Percentiles rank a stretch among this genome's conserved stretches.
phyloP scores from a whole-genome alignment of 495 filamentous ascomycete genomes.

The Aspergillus haitiensis region DNA sequence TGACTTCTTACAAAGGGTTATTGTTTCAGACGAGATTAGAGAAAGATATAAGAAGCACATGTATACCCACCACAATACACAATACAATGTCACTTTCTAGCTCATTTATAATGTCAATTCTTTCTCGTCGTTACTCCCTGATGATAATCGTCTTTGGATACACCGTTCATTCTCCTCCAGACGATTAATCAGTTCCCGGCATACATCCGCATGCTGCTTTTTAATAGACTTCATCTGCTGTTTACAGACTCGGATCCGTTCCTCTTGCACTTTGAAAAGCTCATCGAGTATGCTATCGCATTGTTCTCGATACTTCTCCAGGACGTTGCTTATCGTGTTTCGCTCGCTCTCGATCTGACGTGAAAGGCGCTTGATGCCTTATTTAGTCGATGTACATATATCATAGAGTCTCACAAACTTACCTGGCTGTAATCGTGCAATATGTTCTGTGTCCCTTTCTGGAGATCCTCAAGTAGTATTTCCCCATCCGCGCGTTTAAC shows the following conservation, averaged over 20 bases:
- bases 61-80: neutral
- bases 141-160: conserved; percentile 18
- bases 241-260: conserved; percentile 33
- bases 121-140: neutral
- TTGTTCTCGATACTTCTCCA: conserved; percentile 35
- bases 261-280: conserved; percentile 35
- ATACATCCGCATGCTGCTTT: conserved; percentile 37
- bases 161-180: conserved; percentile 32
- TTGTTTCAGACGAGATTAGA: neutral
- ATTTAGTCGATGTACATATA: neutral
- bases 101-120: neutral
- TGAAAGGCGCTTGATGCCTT: conserved; percentile 27
- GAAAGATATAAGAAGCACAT: neutral
- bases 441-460: conserved; percentile 25
- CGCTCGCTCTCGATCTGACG: conserved; percentile 37
- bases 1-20: neutral
- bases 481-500: conserved; percentile 27
- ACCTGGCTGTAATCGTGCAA: conserved; percentile 32
- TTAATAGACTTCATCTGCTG: conserved; percentile 35
- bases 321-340: conserved; percentile 28
- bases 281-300: conserved; percentile 38
- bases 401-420: conserved; percentile 7
- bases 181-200: conserved; percentile 34
- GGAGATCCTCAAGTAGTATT: conserved; percentile 26
- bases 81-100: too few species aligned